Evolutionary conservation across 2,329 filamentous ascomycete species (phyloP).

Genomic region (Verticillium dahliae): DNA sequence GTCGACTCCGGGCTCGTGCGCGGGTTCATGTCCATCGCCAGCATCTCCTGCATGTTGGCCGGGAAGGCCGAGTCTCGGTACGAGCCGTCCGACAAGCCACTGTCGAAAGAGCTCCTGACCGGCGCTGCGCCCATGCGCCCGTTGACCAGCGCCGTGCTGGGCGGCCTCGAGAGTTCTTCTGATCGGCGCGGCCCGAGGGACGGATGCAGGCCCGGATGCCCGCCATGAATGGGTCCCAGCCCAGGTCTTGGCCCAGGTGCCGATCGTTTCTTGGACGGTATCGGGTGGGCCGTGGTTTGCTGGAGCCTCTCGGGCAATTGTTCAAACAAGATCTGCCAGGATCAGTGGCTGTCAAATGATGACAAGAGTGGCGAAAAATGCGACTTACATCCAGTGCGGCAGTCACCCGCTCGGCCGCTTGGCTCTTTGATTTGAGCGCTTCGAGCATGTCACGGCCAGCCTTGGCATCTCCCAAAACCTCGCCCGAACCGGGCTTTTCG

Average conservation of each 20-base stretch:
- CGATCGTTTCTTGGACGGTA: constrained; percentile 48
- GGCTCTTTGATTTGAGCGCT: constrained; percentile 71
- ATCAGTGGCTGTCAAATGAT: neutral
- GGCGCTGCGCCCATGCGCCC: constrained; percentile 12
- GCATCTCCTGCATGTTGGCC: constrained; percentile 34
- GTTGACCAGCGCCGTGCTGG: constrained; percentile 15
- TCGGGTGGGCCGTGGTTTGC: constrained; percentile 31
- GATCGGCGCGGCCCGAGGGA: constrained; percentile 25
- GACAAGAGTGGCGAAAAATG: neutral
- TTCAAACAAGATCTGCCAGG: constrained; percentile 67
- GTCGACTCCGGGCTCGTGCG: constrained; percentile 35
- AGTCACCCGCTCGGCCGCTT: constrained; percentile 84
- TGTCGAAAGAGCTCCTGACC: constrained; percentile 25
- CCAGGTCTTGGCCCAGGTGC: constrained; percentile 37
- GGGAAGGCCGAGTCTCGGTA: constrained; percentile 30
- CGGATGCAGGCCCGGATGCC: constrained; percentile 21
- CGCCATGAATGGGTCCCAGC: constrained; percentile 19
- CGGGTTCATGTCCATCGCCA: constrained; percentile 37
- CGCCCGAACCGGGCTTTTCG: constrained; percentile 64
- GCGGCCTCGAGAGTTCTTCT: constrained; percentile 24
- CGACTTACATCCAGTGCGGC: constrained; percentile 63
- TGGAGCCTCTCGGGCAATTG: constrained; percentile 70
- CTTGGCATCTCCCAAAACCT: constrained; percentile 78
- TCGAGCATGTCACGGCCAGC: constrained; percentile 79
- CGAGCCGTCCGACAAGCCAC: constrained; percentile 19